Evolutionary conservation across 495 filamentous ascomycete species (phyloP).

Genomic region (Tuber borchii): DNA sequence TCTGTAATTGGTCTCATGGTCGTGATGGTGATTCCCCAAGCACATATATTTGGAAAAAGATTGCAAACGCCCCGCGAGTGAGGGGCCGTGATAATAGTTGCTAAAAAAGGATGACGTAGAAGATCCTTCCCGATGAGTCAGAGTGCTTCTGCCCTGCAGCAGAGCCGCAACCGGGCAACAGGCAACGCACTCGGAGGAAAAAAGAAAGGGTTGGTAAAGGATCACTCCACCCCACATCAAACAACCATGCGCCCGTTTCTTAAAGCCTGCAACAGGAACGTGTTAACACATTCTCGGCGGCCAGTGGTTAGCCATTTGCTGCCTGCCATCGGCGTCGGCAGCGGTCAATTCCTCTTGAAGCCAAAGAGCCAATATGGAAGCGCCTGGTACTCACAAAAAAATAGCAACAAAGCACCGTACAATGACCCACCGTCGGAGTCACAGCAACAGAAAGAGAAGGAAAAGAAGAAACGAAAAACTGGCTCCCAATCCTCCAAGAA

Average conservation of each 20-base stretch:
- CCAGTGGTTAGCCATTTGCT: neutral
- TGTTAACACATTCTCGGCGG: neutral
- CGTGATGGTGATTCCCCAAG: neutral
- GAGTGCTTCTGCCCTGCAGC: neutral
- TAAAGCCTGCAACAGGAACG: neutral
- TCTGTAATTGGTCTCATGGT: neutral
- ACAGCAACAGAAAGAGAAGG: neutral
- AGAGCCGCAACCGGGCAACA: neutral
- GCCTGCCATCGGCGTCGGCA: neutral
- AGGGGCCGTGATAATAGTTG: neutral
- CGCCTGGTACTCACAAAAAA: neutral
- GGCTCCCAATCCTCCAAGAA: slow-evolving; percentile 32
- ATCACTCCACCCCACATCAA: neutral
- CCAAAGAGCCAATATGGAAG: neutral
- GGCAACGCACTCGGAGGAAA: neutral
- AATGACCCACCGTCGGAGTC: neutral
- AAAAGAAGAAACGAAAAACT: slow-evolving; percentile 28
- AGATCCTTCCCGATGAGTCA: neutral
- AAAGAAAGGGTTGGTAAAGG: neutral
- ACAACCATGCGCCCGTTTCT: neutral
- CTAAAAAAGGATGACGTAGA: slow-evolving; percentile 1
- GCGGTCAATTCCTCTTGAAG: neutral
- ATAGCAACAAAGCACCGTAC: neutral
- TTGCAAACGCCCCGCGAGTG: neutral
- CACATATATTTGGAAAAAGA: neutral